Base-by-base conservation (phyloP, 2,329 filamentous ascomycete genomes). In the Stylonectria norvegica region DNA sequence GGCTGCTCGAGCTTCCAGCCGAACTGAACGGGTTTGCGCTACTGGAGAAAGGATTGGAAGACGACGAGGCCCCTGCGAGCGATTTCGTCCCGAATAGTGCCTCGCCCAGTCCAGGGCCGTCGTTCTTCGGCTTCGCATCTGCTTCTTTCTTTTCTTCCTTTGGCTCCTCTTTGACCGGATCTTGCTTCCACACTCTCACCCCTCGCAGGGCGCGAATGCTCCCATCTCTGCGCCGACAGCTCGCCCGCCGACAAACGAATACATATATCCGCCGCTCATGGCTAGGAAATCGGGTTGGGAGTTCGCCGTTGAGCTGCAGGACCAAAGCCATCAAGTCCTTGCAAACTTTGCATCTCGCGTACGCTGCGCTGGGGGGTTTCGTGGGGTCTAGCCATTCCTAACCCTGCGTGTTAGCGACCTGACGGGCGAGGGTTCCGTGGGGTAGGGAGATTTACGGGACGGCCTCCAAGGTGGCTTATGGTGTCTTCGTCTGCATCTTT, bases 251-350 rank as follows among this genome's bases (percentile, higher is more conserved):
- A 64, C 93, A 98, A 14, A 79, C 79, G 63, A 95, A 89, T 10
- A 98, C 73, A 59, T 96, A 97, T 14, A 98, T 63, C 47, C 91
- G 80, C 52, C 93, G 77, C 58, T 96, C 89, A 65, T 97, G 88
- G 40, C 83, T 81, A 2, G 89, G 86, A 58, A 95, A 96, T 34
- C 81, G 76, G 40, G 91, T 85, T 11, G 89, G 90, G 4, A 97
- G 75, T 61, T 96, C 89, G 56, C 81, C 90, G 65, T 98, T 89
- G 19, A 98, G 77, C 65, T 98, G 89, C 33, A 98, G 77, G 3
- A 98, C 78, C 9, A 97, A 75, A 2, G 81, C 83, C 79, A 96
- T 89, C 37, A 88, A 67, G 37, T 82, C 78, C 52, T 89, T 86
- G 78, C 93, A 98, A 50, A 86, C 77, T 66, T 86, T 89, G 71